Conservation (phyloP, 2,329 filamentous ascomycete genomes). For the Alternaria dauci region DNA sequence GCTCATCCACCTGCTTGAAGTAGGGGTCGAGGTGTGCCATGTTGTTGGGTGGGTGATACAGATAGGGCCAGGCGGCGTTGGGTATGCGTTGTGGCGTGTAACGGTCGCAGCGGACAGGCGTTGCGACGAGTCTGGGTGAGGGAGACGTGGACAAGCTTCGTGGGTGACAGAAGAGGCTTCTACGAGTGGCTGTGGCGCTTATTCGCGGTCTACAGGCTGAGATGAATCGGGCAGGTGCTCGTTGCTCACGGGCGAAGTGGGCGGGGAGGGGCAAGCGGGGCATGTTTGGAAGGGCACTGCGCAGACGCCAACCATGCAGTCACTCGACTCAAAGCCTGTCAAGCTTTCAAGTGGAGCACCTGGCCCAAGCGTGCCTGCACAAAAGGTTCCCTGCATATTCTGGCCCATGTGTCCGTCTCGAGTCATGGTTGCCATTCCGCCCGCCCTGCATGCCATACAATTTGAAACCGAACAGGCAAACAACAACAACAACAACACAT, state of each 20-base stretch:
- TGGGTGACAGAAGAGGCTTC: constrained; percentile 10
- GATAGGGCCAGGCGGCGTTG: constrained; percentile 55
- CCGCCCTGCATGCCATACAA: neutral
- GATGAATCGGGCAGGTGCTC: constrained; percentile 44
- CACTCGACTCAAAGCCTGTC: constrained; percentile 17
- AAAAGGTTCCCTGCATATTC: constrained; percentile 7
- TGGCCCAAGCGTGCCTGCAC: constrained; percentile 4
- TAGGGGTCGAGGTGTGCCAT: constrained; percentile 95
- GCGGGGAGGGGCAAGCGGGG: constrained; percentile 34
- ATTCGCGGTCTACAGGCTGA: constrained; percentile 39
- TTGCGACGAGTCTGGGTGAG: constrained; percentile 14
- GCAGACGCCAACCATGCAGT: constrained; percentile 5
- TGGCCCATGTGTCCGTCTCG: neutral
- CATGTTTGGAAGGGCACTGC: constrained; percentile 16
- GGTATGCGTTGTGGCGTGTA: constrained; percentile 31
- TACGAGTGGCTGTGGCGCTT: constrained; percentile 31
- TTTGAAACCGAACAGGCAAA: neutral
- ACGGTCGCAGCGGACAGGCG: constrained; percentile 22
- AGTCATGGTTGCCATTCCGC: neutral
- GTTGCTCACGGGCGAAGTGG: constrained; percentile 18
- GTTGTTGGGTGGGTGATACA: constrained; percentile 55
- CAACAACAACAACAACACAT: neutral
- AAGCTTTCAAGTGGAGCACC: constrained; percentile 7
- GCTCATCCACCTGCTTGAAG: constrained; percentile 88
- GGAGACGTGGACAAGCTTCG: constrained; percentile 23